Base-by-base conservation (phyloP, 2,329 filamentous ascomycete species). In the Calonectria pauciramosa region DNA sequence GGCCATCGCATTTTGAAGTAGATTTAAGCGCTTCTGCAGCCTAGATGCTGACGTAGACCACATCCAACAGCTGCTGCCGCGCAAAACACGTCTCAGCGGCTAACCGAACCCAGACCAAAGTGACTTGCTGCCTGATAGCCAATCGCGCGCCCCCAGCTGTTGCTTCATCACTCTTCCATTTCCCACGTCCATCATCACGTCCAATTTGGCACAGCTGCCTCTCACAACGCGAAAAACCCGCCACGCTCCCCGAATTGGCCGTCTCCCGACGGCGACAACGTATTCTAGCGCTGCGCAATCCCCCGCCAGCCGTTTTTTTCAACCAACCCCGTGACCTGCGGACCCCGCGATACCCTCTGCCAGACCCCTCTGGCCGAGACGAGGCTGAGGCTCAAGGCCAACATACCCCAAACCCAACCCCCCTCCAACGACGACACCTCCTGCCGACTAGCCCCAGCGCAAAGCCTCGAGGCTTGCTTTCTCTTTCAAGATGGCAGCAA, bases 401-500 rank as follows among this genome's bases (percentile, higher is more conserved):
- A 69, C 68, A 51, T 70, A 77, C 49, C 51, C 68, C 52, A 30
- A 51, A 30, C 32, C 38, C 41, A 7, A 28, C 28, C 28, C 51
- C 34, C 64, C 30, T 59, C 54, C 54, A 59, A 38, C 54, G 56
- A 75, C 68, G 49, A 77, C 36, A 49, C 47, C 72, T 32, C 68
- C 73, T 67, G 64, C 18, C 32, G 49, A 74, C 44, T 63, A 56
- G 72, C 49, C 70, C 74, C 68, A 69, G 26, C n/a, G 38, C 68
- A 72, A 77, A 68, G 76, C 78, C 66, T 54, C 68, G 68, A 77
- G 75, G 76, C 76, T 69, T 49, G 75, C 73, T 68, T 69, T 56
- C 70, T 75, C 74, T 59, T 71, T 73, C 87, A 90, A 86, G 82
- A 99, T 99, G 97, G 95, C 97, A 82, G 95, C 95, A 85, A 93